phyloP scores from a whole-genome alignment of 2,329 filamentous ascomycete genomes.

The Cadophora sp. region DNA sequence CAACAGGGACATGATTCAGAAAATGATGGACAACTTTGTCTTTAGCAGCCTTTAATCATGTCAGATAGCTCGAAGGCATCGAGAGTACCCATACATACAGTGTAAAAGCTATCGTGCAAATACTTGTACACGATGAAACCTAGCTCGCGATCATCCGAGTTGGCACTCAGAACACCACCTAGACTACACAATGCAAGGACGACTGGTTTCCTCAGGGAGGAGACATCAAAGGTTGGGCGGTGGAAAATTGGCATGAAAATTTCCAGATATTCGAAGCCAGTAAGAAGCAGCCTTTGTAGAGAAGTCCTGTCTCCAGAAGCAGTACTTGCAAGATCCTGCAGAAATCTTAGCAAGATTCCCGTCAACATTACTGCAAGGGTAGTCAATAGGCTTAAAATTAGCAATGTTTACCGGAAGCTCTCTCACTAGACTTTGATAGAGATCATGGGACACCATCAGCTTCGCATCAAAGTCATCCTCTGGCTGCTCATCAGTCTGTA shows the following conservation, averaged over 20 bases:
- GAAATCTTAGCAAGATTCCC: neutral
- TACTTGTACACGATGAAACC: neutral
- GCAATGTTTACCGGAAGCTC: neutral
- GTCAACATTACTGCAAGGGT: neutral
- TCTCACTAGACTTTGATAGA: neutral
- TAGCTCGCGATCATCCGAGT: neutral
- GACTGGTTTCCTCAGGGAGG: neutral
- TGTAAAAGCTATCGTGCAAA: neutral
- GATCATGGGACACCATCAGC: neutral
- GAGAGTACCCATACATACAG: neutral
- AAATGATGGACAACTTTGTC: neutral
- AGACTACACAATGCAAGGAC: neutral
- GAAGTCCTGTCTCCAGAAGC: neutral
- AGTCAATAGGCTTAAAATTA: neutral
- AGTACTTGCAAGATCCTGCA: neutral
- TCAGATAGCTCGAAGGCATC: neutral
- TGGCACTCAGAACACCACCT: neutral
- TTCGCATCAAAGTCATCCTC: neutral
- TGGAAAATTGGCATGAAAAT: neutral
- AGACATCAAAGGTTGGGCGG: neutral
- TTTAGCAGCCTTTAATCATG: neutral
- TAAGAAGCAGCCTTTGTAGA: neutral
- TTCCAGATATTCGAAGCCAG: neutral
- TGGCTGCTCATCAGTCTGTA: neutral
- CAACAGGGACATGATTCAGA: neutral